Base-by-base conservation (phyloP, 176 grass and related monocot species). In the Pontederia crassipes region DNA sequence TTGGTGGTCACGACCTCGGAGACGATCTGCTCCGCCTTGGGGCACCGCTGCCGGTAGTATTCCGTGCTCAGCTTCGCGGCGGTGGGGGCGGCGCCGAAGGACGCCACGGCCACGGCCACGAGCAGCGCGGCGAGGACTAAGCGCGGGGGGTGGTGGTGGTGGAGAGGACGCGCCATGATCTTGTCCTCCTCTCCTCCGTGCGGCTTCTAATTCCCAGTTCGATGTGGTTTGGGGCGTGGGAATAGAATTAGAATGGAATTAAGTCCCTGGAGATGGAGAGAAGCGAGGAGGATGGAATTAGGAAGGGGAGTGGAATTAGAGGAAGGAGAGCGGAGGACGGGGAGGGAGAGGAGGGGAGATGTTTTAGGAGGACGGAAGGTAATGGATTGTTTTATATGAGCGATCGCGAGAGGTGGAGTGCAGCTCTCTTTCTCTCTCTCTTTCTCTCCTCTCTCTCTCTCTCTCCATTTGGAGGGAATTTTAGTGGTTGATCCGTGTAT, bases 41-140 rank as follows among this genome's bases (percentile, higher is more conserved):
- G 58, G 58, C 58, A 61, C 28, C 28, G 12, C 29, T 61, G 29
- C 29, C 45, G 58, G 58, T 61, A 61, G 58, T 61, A 61, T 10
- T 6, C 27, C 13, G 28, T 16, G 29, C 11, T 28, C 17, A 61
- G 58, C 58, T 61, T 61, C 12, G 58, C 58, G 12, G 13, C 29
- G 11, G 58, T 13, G 13, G 58, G 58, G 27, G 4, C 8, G 17
- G 29, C 10, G 26, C 28, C 11, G 58, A 8, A 61, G 12, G 15
- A 12, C 14, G 51, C 51, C 51, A 54, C 51, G 51, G 18, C 18
- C 18, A 12, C 0, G 57, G 51, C 51, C n/a, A 17, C 11, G 14
- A 16, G 51, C 14, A 54, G 51, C 32, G n/a, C 51, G 51, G 51
- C 51, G 26, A 28, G 57, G 9, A 18, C 57, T 59, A 27, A 10